Percentiles rank a stretch among this genome's conserved stretches.
These are phyloP conservation scores for Bipolaris zeicola DNA, from an alignment of 2,329 filamentous ascomycete genomes.

Conservation along the genomic window DNA sequence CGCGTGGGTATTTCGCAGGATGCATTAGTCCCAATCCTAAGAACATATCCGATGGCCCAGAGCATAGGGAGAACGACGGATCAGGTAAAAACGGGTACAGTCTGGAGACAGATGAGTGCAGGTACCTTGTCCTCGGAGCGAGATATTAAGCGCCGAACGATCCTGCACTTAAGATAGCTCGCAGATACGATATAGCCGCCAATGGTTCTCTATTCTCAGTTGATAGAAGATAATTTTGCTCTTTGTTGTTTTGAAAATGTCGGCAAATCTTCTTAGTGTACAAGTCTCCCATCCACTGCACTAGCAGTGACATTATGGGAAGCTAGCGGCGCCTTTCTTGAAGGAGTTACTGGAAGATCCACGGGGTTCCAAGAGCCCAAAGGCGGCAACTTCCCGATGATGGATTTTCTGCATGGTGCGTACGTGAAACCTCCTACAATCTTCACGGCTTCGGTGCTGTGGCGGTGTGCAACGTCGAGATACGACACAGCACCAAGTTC, in stretches of 20 bases:
- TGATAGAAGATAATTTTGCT: neutral
- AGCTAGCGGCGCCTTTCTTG: neutral
- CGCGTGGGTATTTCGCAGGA: constrained; percentile 30
- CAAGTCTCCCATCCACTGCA: neutral
- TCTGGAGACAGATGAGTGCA: constrained; percentile 36
- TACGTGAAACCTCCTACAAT: neutral
- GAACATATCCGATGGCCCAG: constrained; percentile 14
- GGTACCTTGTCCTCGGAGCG: constrained; percentile 22
- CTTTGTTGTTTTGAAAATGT: neutral
- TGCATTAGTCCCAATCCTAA: constrained; percentile 19
- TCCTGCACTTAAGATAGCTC: constrained; percentile 12
- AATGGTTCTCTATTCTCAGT: constrained; percentile 7
- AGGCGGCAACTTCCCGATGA: neutral
- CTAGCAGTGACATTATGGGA: neutral
- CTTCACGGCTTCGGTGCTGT: neutral
- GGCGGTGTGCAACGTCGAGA: constrained; percentile 17
- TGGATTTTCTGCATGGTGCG: neutral
- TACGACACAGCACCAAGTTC: constrained; percentile 12
- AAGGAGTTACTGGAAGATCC: neutral
- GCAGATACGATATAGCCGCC: constrained; percentile 16
- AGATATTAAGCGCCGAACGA: constrained; percentile 23
- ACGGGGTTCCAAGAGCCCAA: neutral
- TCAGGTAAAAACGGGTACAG: constrained; percentile 23
- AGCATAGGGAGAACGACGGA: constrained; percentile 21
- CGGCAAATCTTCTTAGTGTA: neutral